Evolutionary conservation across 495 filamentous ascomycete species (phyloP).

Genomic region (Annulohypoxylon nitens): DNA sequence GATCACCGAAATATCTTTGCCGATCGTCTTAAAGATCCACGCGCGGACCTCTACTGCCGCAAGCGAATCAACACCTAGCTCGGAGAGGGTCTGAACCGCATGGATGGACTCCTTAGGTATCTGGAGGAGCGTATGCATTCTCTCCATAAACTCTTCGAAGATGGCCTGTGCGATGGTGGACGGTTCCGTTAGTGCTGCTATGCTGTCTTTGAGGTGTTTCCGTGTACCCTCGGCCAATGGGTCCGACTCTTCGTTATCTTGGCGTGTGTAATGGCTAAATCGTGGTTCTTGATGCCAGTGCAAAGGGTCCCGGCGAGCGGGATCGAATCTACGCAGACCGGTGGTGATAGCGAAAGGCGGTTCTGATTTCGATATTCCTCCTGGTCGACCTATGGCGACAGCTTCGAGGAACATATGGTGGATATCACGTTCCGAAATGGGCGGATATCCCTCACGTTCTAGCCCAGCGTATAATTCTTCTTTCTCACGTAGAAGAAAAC

Average conservation of each 20-base stretch:
- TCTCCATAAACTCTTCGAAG: constrained; percentile 40
- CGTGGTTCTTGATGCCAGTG: constrained; percentile 59
- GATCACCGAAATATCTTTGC: constrained; percentile 59
- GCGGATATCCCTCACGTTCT: constrained; percentile 61
- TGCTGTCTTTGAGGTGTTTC: constrained; percentile 43
- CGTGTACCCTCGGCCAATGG: not conserved
- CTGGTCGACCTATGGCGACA: constrained; percentile 57
- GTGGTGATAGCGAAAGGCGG: constrained; percentile 55
- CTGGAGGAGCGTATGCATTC: constrained; percentile 52
- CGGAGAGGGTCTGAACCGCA: constrained; percentile 45
- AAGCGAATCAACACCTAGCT: constrained; percentile 73
- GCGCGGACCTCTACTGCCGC: constrained; percentile 73
- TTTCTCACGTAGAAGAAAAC: constrained; percentile 66
- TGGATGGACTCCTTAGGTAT: constrained; percentile 47
- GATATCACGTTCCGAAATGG: constrained; percentile 70
- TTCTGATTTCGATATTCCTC: constrained; percentile 20
- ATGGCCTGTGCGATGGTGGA: constrained; percentile 44
- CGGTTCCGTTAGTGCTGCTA: constrained; percentile 34
- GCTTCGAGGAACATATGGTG: constrained; percentile 72
- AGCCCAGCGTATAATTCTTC: constrained; percentile 56
- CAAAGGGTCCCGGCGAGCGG: constrained; percentile 42
- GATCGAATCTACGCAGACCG: constrained; percentile 54
- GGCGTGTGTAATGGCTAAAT: constrained; percentile 54
- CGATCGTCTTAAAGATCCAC: constrained; percentile 66
- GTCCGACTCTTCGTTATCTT: constrained; percentile 11